Conservation (phyloP, 2,329 filamentous ascomycete genomes). For the Penicillium sp. region DNA sequence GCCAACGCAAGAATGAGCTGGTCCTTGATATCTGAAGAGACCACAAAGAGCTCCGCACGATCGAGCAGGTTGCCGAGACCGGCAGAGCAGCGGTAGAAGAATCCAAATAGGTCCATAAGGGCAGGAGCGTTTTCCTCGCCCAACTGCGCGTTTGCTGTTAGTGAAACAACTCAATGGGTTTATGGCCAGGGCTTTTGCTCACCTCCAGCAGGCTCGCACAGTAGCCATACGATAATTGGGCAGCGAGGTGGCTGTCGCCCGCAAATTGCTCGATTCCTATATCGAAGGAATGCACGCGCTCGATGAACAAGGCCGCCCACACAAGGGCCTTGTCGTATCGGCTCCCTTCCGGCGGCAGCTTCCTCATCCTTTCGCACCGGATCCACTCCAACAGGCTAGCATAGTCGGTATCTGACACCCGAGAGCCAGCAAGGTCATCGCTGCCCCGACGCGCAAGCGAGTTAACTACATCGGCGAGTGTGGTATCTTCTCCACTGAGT, state of each 20-base stretch:
- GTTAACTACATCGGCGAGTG: not conserved
- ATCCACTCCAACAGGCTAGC: conserved; percentile 32
- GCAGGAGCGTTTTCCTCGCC: conserved; percentile 29
- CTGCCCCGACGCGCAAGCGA: not conserved
- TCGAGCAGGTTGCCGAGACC: conserved; percentile 44
- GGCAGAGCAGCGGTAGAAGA: conserved; percentile 51
- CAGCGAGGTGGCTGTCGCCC: conserved; percentile 40
- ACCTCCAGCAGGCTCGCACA: conserved; percentile 50
- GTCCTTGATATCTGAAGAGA: conserved; percentile 48
- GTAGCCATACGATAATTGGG: conserved; percentile 50
- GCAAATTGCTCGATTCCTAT: conserved; percentile 35
- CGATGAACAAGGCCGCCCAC: conserved; percentile 41
- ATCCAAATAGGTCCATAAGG: conserved; percentile 50
- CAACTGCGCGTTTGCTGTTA: conserved; percentile 8
- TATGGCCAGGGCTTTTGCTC: conserved; percentile 6
- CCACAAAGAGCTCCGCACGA: conserved; percentile 46
- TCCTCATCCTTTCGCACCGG: conserved; percentile 36
- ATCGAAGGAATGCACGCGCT: conserved; percentile 38
- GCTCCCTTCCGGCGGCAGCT: conserved; percentile 40
- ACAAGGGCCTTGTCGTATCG: conserved; percentile 41
- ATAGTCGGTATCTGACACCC: not conserved
- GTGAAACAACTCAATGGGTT: not conserved
- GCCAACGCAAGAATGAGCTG: conserved; percentile 42
- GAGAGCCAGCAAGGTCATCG: not conserved
- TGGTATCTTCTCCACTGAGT: not conserved